Evolutionary conservation across 306 rosid genomes (phyloP), one percentile per base, ranked within the genome.

Genomic region (Citrullus colocynthis): DNA sequence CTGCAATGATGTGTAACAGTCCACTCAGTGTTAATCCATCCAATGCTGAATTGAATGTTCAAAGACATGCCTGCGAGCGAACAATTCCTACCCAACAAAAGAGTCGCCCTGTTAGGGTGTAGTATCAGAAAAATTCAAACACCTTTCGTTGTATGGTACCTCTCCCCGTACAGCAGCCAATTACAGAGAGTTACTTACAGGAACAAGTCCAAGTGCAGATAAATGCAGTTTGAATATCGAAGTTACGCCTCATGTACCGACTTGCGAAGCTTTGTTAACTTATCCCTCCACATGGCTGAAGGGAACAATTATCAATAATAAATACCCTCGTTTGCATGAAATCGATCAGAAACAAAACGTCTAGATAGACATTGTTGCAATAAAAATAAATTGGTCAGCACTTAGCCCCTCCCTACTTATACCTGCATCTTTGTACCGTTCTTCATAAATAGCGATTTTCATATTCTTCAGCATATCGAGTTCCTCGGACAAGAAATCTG

Each of bases 381-480:
- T 16, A 80, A 64, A 63, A 80, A 44, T 34, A 5, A 42, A 74
- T 52, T 28, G 61, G 10, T 13, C 28, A 48, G 51, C 63, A 34
- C 28, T 13, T 36, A 48, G 51, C 63, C 41, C 41, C 42, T 62
- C 39, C 65, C 24, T 75, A 34, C 54, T 72, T 55, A 49, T 85
- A 88, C 98, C 99, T 86, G 99, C 99, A 52, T 92, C 99, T 62
- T 81, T 78, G 84, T 91, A 96, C 82, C 93, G 89, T 87, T 96
- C 99, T 83, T 83, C 92, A 79, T 80, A 83, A 75, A 91, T 84
- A 81, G 99, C 98, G 58, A 82, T 67, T 72, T 87, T 82, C 84
- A 96, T 87, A 37, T 88, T 91, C 81, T 80, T 89, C 85, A 96
- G 84, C 93, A 95, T 84, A 84, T 78, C 79, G 62, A 96, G 89